Evolutionary conservation across 2,329 filamentous ascomycete genomes (phyloP).

Genomic region (Colletotrichum godetiae): DNA sequence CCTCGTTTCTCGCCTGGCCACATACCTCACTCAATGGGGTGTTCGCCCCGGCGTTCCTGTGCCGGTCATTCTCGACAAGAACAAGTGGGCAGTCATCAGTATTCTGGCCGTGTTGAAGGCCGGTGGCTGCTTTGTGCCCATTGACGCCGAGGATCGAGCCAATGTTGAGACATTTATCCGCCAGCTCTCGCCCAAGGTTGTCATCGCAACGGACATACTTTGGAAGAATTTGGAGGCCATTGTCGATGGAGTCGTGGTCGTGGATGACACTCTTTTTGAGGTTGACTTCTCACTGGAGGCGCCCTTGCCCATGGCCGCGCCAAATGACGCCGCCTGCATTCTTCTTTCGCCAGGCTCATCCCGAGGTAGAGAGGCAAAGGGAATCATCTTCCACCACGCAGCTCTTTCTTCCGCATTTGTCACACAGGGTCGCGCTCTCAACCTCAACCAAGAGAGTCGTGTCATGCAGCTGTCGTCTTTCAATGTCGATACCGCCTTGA

Average conservation of each 20-base stretch:
- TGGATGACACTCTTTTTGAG: conserved; percentile 55
- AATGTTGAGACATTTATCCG: conserved; percentile 56
- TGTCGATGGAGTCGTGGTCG: conserved; percentile 53
- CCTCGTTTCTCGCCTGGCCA: conserved; percentile 51
- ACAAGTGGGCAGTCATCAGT: conserved; percentile 73
- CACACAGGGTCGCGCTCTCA: conserved; percentile 61
- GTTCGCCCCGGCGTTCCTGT: conserved; percentile 67
- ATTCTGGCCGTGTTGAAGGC: conserved; percentile 76
- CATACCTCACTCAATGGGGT: conserved; percentile 61
- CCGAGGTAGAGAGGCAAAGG: conserved; percentile 64
- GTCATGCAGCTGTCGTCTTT: conserved; percentile 67
- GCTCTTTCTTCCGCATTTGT: conserved; percentile 66
- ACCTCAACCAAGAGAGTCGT: conserved; percentile 62
- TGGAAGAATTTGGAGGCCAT: conserved; percentile 52
- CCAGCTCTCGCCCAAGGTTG: conserved; percentile 55
- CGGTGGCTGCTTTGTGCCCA: conserved; percentile 61
- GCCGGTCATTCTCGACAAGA: conserved; percentile 77
- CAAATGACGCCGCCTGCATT: conserved; percentile 67
- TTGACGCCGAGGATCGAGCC: conserved; percentile 57
- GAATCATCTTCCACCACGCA: conserved; percentile 71
- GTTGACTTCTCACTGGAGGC: conserved; percentile 36
- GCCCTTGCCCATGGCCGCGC: conserved; percentile 47
- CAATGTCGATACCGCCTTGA: conserved; percentile 63
- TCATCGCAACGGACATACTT: conserved; percentile 56
- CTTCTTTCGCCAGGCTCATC: conserved; percentile 68